Percentiles rank a stretch among this genome's conserved stretches.
These are phyloP conservation scores for Cryphonectria naterciae DNA, from an alignment of 2,329 filamentous ascomycete species.

Conservation along the genomic window DNA sequence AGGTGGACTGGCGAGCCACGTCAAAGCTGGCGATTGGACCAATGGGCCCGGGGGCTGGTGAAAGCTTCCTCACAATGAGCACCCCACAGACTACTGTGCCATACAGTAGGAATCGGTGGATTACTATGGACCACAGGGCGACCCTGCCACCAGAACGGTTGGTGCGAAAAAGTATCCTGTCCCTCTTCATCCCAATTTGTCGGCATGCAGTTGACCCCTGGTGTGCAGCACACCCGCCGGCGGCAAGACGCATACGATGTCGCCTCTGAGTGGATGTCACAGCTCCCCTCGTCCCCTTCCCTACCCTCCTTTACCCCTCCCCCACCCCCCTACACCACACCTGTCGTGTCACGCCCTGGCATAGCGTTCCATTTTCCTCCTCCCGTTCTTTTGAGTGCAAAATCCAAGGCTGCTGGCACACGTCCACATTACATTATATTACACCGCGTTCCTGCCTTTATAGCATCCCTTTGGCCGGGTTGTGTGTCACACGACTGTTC, in stretches of 20 bases:
- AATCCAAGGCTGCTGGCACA: slow-evolving; percentile 10
- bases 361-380: slow-evolving; percentile 7
- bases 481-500: slow-evolving; percentile 26
- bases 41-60: neutral
- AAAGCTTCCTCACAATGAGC: neutral
- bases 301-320: neutral
- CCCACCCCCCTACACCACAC: neutral
- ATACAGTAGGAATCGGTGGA: slow-evolving; percentile 18
- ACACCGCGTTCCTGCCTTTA: slow-evolving; percentile 13
- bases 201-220: slow-evolving; percentile 18
- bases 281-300: neutral
- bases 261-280: slow-evolving; percentile 17
- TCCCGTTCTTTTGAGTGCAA: neutral
- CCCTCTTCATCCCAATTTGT: slow-evolving; percentile 20
- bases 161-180: slow-evolving; percentile 8
- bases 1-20: slow-evolving; percentile 12
- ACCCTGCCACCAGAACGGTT: neutral
- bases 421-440: neutral
- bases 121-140: slow-evolving; percentile 3
- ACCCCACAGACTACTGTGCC: neutral
- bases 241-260: slow-evolving; percentile 22
- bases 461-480: slow-evolving; percentile 15
- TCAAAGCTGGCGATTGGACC: slow-evolving; percentile 16
- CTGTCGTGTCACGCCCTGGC: slow-evolving; percentile 17
- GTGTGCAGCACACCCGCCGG: slow-evolving; percentile 14